These are phyloP conservation scores for Gastrodia elata DNA, from an alignment of 106 monocot species.

Conservation along the genomic window DNA sequence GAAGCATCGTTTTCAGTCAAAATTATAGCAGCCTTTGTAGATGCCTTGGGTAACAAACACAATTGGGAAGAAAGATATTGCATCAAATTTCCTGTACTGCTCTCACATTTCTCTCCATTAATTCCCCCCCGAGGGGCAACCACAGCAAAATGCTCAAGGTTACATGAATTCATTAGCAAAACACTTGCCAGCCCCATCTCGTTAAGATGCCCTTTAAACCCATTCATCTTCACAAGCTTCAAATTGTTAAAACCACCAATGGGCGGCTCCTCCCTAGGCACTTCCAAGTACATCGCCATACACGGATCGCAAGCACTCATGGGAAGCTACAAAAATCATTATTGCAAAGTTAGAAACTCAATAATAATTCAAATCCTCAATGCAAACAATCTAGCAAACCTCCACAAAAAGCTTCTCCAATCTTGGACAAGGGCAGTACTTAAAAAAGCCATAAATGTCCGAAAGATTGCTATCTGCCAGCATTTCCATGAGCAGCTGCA, in stretches of 20 bases:
- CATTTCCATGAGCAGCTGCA: conserved; percentile 32
- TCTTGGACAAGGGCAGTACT: conserved; percentile 13
- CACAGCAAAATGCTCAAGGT: conserved; percentile 17
- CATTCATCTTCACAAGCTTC: conserved; percentile 23
- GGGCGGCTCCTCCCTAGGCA: conserved; percentile 21
- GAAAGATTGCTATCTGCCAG: conserved; percentile 26
- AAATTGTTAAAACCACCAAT: conserved; percentile 18
- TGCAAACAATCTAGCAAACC: conserved; percentile 11
- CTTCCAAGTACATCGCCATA: conserved; percentile 17
- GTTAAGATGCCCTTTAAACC: conserved; percentile 31
- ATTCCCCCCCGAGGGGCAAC: conserved; percentile 16
- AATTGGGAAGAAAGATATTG: conserved; percentile 13
- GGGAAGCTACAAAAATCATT: conserved; percentile 25
- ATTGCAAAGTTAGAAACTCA: not conserved
- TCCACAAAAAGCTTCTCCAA: conserved; percentile 33
- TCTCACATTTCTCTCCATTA: not conserved
- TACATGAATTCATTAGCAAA: conserved; percentile 17
- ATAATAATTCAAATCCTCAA: not conserved
- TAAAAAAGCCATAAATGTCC: conserved; percentile 31
- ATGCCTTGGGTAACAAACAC: conserved; percentile 16
- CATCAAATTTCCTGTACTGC: conserved; percentile 1
- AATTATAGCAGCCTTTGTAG: conserved; percentile 18
- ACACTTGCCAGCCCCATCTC: conserved; percentile 18
- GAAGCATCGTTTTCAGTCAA: conserved; percentile 16
- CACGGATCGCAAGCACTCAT: conserved; percentile 17